phyloP scores from a whole-genome alignment of 345 rosid genomes.

The Boechera divaricarpa region DNA sequence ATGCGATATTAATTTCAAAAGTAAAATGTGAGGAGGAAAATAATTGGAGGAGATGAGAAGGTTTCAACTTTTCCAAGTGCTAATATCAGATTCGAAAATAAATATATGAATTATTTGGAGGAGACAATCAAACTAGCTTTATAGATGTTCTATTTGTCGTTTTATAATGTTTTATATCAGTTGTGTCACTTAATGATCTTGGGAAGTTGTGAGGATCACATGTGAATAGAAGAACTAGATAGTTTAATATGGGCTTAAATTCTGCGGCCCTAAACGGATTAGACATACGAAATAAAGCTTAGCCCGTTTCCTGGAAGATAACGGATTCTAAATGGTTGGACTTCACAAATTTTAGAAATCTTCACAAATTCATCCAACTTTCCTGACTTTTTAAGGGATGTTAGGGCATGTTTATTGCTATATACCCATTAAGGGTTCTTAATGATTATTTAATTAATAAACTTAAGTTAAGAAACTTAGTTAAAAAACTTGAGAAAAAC shows the following conservation, averaged over 20 bases:
- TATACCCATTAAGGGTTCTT: too few relatives aligned
- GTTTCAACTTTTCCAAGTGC: neutral
- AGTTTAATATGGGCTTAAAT: neutral
- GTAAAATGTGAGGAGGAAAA: conserved; percentile 33
- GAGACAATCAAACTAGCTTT: conserved; percentile 11
- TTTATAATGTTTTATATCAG: neutral
- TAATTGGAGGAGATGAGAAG: conserved; percentile 23
- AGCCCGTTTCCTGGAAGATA: too few relatives aligned
- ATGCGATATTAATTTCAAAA: neutral
- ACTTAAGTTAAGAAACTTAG: too few relatives aligned
- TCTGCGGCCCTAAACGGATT: neutral
- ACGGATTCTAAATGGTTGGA: too few relatives aligned
- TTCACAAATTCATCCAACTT: too few relatives aligned
- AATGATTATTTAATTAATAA: too few relatives aligned
- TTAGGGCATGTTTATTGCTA: too few relatives aligned
- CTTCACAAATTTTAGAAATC: too few relatives aligned
- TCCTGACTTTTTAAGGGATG: too few relatives aligned
- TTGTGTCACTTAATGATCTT: neutral
- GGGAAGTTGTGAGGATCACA: conserved; percentile 4
- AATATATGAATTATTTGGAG: conserved; percentile 10
- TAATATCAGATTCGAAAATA: neutral
- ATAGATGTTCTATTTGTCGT: neutral
- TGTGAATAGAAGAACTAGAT: neutral
- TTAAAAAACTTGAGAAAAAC: too few relatives aligned
- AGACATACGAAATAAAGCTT: too few relatives aligned